Evolutionary conservation across 176 grass and related monocot genomes (phyloP).

Genomic region (Microstegium vimineum): DNA sequence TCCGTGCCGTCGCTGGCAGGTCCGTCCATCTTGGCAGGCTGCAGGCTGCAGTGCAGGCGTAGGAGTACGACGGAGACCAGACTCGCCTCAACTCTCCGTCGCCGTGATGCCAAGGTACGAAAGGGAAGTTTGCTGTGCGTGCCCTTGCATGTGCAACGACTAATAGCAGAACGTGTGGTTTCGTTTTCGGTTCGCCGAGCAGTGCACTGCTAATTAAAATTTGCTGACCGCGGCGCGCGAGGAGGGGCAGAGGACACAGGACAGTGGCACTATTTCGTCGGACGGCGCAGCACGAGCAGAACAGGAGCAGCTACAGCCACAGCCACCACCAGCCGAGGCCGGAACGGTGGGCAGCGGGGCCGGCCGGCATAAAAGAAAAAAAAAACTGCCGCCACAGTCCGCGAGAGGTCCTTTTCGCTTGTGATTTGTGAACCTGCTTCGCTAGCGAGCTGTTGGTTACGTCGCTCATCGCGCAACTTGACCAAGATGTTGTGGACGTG

Average conservation of each 20-base stretch:
- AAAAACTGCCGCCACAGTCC: constrained; percentile 1
- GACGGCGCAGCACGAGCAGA: background rate
- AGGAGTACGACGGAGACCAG: background rate
- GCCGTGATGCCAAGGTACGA: background rate
- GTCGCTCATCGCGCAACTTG: background rate
- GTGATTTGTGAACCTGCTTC: background rate
- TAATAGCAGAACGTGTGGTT: background rate
- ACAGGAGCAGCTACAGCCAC: background rate
- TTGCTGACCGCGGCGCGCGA: background rate
- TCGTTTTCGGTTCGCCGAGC: background rate
- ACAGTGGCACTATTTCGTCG: background rate
- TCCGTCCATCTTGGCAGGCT: background rate
- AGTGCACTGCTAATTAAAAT: background rate
- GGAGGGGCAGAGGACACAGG: background rate
- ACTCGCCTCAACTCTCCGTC: background rate
- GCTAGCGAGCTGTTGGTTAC: background rate
- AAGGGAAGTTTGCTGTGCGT: background rate
- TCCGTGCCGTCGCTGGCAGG: background rate
- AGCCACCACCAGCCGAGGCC: background rate
- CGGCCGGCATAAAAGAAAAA: background rate
- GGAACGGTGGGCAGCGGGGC: background rate
- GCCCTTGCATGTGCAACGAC: background rate
- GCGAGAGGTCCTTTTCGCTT: background rate
- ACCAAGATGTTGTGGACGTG: constrained; percentile 32
- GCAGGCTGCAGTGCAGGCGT: background rate